Conservation (phyloP, 2,329 filamentous ascomycete genomes). For the Fusarium liriodendri region DNA sequence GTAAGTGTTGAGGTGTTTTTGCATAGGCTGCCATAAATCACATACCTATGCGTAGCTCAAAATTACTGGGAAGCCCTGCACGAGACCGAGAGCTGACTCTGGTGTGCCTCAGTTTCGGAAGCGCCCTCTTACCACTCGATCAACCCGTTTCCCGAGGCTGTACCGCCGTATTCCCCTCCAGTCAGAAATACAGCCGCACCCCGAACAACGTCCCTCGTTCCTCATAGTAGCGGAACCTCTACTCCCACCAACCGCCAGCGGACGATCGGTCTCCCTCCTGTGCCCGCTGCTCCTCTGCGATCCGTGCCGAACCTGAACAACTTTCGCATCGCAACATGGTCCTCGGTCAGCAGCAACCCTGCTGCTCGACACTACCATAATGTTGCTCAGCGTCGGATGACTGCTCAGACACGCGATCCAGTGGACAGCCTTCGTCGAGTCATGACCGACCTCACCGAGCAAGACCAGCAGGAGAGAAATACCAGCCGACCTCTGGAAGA, state of each 20-base stretch:
- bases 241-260: slow-evolving; percentile 45
- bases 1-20: slow-evolving; percentile 53
- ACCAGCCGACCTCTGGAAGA: slow-evolving; percentile 69
- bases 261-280: slow-evolving; percentile 62
- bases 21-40: neutral
- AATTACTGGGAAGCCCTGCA: slow-evolving; percentile 15
- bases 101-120: slow-evolving; percentile 64
- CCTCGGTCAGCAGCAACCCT: slow-evolving; percentile 65
- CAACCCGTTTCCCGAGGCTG: slow-evolving; percentile 57
- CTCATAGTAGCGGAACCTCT: slow-evolving; percentile 39
- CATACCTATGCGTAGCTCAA: slow-evolving; percentile 16
- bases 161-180: slow-evolving; percentile 63
- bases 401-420: slow-evolving; percentile 52
- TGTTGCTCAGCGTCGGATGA: slow-evolving; percentile 71
- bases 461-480: slow-evolving; percentile 31
- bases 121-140: slow-evolving; percentile 73
- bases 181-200: slow-evolving; percentile 23
- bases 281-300: slow-evolving; percentile 55
- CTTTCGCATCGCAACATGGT: slow-evolving; percentile 71
- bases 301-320: slow-evolving; percentile 58
- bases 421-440: slow-evolving; percentile 40
- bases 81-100: slow-evolving; percentile 36
- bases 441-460: slow-evolving; percentile 31
- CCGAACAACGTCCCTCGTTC: slow-evolving; percentile 33
- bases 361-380: slow-evolving; percentile 71